Percentiles rank a stretch among this genome's conserved stretches.
Conservation (phyloP, 352 stramenopile species). For the Elongisporangium undulatum region DNA sequence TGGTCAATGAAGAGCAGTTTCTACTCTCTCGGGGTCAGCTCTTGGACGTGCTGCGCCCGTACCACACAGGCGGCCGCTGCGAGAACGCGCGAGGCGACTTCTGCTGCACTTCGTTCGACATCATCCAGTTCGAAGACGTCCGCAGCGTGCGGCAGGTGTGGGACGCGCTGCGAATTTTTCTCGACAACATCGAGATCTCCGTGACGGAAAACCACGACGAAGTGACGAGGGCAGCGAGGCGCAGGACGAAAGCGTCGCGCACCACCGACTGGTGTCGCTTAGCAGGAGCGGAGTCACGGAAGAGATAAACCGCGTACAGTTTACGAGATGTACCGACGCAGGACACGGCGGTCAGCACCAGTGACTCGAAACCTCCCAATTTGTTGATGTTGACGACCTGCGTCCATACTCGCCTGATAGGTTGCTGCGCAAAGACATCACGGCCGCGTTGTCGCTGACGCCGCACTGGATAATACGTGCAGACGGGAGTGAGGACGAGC, state of each 20-base stretch:
- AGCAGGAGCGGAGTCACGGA: conserved; percentile 2
- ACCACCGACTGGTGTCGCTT: conserved; percentile 28
- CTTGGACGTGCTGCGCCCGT: conserved; percentile 16
- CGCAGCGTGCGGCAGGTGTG: conserved; percentile 26
- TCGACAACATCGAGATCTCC: conserved; percentile 36
- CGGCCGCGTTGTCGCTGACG: conserved; percentile 12
- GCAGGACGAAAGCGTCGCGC: conserved; percentile 16
- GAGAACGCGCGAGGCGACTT: conserved; percentile 20
- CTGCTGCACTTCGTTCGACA: conserved; percentile 22
- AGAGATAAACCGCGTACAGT: conserved; percentile 16
- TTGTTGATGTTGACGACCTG: conserved; percentile 27
- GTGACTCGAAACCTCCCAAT: conserved; percentile 14
- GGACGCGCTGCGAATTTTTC: conserved; percentile 23
- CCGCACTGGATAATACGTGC: conserved; percentile 6
- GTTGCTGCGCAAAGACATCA: conserved; percentile 15
- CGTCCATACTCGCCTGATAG: conserved; percentile 22
- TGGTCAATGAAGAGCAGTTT: conserved; percentile 21
- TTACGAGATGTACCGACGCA: conserved; percentile 9
- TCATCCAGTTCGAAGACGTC: conserved; percentile 24
- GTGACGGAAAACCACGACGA: conserved; percentile 31
- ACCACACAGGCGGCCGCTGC: conserved; percentile 24
- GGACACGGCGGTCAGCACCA: conserved; percentile 12
- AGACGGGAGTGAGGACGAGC: conserved; percentile 11
- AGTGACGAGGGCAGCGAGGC: conserved; percentile 32
- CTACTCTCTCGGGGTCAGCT: conserved; percentile 19